Base-by-base conservation (phyloP, 805 yeast genomes). In the Ogataea nakhonphanomensis region DNA sequence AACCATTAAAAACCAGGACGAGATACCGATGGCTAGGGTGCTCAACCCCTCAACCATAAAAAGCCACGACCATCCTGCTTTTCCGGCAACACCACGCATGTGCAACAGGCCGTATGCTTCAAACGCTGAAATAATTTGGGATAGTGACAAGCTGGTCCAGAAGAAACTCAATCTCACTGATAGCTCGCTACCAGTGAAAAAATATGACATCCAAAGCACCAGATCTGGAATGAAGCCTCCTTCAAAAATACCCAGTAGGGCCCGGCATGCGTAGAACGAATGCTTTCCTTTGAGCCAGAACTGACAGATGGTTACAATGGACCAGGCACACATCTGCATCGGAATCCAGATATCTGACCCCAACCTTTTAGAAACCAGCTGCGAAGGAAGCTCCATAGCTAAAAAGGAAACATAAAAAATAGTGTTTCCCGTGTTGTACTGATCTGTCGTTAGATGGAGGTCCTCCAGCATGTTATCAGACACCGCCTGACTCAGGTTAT, bases 171-270 rank as follows among this genome's bases (percentile, higher is more conserved):
- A 61, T 39, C 88, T 64, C 17, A 77, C 57, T 1, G 84, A 69
- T 12, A 82, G 64, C 57, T 83, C 88, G 22, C 66, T 57, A 23
- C 73, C 54, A 8, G 78, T 81, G 62, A 75, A 83, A 60, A 81
- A 82, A 58, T 80, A 82, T 2, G 82, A 73, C 58, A 82, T 62
- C 78, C 82, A 82, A 34, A 81, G 61, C 40, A 76, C 70, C 25
- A 74, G 61, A 50, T 81, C 87, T 25, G 84, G 81, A 39, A 83
- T 80, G 44, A 80, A 80, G 0, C 88, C 87, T 41, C 87, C 87
- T 56, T 81, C 81, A n/a, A 76, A 57, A 3, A 71, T 51, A 1
- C 83, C 87, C 30, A 79, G 53, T 5, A 78, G 62, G 0, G 73
- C 72, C 44, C 85, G 64, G 4, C 78, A 68, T 8, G 64, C 65